Evolutionary conservation across 2,329 filamentous ascomycete genomes (phyloP).

Genomic region (Chrysosporium queenslandicum): DNA sequence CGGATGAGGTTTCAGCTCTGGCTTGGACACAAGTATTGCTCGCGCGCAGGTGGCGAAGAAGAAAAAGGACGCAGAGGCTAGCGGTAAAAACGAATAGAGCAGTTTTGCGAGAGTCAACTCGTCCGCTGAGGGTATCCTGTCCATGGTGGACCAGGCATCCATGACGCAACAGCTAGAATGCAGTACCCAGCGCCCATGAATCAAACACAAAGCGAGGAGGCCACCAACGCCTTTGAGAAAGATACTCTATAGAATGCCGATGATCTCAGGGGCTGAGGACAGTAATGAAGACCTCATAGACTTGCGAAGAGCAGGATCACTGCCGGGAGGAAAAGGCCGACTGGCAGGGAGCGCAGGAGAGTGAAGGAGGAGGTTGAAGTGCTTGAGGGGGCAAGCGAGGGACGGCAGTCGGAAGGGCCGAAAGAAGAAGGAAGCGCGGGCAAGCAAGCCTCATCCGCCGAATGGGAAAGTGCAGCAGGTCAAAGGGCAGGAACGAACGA

Average conservation of each 20-base stretch:
- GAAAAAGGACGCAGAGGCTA: constrained; percentile 50
- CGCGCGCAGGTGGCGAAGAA: constrained; percentile 40
- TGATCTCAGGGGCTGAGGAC: neutral
- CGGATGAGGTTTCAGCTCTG: constrained; percentile 28
- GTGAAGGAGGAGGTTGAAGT: neutral
- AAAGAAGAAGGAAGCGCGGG: neutral
- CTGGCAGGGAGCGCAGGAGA: too few species aligned
- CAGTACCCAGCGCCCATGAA: neutral
- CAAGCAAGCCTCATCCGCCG: neutral
- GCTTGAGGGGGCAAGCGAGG: neutral
- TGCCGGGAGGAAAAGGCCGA: too few species aligned
- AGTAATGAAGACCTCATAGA: neutral
- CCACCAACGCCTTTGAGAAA: neutral
- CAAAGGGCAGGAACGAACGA: neutral
- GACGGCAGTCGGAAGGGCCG: neutral
- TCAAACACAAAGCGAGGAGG: neutral
- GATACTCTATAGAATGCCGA: neutral
- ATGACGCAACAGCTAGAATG: neutral
- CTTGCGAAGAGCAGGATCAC: neutral
- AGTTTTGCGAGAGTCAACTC: constrained; percentile 8
- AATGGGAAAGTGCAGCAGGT: neutral
- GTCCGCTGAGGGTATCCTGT: neutral
- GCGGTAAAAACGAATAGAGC: constrained; percentile 32
- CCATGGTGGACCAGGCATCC: constrained; percentile 4
- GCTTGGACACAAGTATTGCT: constrained; percentile 48